phyloP scores from a whole-genome alignment of 2,329 filamentous ascomycete genomes.

The Cladosporium sp. region DNA sequence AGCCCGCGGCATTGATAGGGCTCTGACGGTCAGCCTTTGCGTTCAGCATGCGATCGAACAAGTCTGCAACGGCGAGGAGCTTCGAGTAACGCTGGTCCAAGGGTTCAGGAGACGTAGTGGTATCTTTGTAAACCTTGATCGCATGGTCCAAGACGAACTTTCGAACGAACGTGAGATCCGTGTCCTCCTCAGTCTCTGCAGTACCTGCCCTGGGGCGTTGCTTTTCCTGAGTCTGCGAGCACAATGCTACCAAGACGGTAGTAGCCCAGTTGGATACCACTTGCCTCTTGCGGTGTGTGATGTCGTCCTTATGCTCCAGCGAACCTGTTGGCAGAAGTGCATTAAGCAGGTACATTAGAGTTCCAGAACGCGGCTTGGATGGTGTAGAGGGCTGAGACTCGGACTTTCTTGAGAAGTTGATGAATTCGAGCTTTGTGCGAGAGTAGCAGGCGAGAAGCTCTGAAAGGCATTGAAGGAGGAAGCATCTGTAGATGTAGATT shows the following conservation, averaged over 20 bases:
- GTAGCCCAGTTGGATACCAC: constrained; percentile 84
- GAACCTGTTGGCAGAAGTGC: constrained; percentile 66
- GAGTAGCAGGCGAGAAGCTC: constrained; percentile 91
- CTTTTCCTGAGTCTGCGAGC: constrained; percentile 82
- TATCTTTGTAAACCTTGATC: constrained; percentile 86
- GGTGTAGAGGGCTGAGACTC: constrained; percentile 80
- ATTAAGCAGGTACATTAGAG: constrained; percentile 89
- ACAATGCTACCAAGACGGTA: constrained; percentile 78
- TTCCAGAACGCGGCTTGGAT: constrained; percentile 86
- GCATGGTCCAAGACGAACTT: constrained; percentile 94
- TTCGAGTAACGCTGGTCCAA: constrained; percentile 83
- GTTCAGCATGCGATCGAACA: constrained; percentile 89
- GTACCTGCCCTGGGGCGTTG: constrained; percentile 50
- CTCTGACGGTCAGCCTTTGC: constrained; percentile 60
- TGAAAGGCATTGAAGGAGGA: constrained; percentile 84
- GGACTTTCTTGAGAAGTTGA: constrained; percentile 94
- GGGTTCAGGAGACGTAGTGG: constrained; percentile 70
- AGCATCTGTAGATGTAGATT: constrained; percentile 94
- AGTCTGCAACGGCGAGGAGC: constrained; percentile 79
- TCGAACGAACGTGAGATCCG: constrained; percentile 84
- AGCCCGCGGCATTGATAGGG: constrained; percentile 12
- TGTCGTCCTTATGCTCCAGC: constrained; percentile 67
- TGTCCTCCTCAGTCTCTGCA: constrained; percentile 68
- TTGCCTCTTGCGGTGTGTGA: constrained; percentile 75
- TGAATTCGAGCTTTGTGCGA: constrained; percentile 94